Percentiles rank a stretch among this genome's conserved stretches.
Evolutionary conservation across 805 yeast species (phyloP).

Genomic region (Hanseniaspora vineae): DNA sequence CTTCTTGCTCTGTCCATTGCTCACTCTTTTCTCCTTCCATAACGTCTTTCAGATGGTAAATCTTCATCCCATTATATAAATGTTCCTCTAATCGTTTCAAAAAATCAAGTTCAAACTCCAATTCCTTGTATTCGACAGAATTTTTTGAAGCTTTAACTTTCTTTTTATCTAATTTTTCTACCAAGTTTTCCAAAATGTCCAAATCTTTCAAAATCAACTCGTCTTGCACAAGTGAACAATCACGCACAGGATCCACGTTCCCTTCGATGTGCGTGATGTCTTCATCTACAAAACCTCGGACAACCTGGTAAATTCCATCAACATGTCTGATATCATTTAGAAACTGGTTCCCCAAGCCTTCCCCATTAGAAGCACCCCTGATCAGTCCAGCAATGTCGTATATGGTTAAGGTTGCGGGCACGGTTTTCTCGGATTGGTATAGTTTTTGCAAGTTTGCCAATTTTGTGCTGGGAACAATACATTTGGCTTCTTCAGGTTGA

Average conservation of each 20-base stretch:
- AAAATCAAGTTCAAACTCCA: slow-evolving; percentile 27
- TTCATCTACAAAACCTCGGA: slow-evolving; percentile 61
- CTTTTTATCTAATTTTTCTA: slow-evolving; percentile 37
- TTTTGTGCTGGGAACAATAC: slow-evolving; percentile 80
- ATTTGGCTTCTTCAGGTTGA: slow-evolving; percentile 96
- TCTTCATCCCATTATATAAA: slow-evolving; percentile 39
- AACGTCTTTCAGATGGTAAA: slow-evolving; percentile 44
- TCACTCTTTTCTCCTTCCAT: slow-evolving; percentile 9
- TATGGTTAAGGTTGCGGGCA: slow-evolving; percentile 57
- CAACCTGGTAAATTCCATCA: slow-evolving; percentile 72
- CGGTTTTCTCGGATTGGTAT: slow-evolving; percentile 48
- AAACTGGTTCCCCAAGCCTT: slow-evolving; percentile 74
- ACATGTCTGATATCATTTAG: slow-evolving; percentile 66
- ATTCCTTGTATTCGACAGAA: slow-evolving; percentile 35
- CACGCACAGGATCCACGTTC: slow-evolving; percentile 62
- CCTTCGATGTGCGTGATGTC: slow-evolving; percentile 67
- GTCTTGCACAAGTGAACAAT: slow-evolving; percentile 60
- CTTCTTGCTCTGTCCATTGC: slow-evolving; percentile 50
- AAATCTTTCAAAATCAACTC: slow-evolving; percentile 69
- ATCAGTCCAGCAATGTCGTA: slow-evolving; percentile 78
- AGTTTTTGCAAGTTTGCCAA: slow-evolving; percentile 60
- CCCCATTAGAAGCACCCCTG: slow-evolving; percentile 72
- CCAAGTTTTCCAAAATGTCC: slow-evolving; percentile 48
- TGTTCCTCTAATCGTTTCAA: slow-evolving; percentile 31
- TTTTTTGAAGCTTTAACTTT: slow-evolving; percentile 27